phyloP scores from a whole-genome alignment of 2,329 filamentous ascomycete genomes.

The Sporothrix euskadiensis region DNA sequence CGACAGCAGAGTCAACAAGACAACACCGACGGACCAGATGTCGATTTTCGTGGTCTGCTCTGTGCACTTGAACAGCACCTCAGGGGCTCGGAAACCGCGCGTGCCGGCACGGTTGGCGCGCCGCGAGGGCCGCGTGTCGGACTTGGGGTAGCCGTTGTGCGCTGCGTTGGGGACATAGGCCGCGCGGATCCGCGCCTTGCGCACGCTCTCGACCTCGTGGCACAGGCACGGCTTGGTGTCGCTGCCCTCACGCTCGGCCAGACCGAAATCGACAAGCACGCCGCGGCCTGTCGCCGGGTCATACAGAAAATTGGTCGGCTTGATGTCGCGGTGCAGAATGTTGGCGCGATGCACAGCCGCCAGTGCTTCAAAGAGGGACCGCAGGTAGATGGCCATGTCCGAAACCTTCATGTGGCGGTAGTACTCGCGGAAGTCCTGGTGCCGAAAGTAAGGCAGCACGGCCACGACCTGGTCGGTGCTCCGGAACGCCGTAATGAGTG shows the following conservation, averaged over 20 bases:
- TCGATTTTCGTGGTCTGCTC: slow-evolving; percentile 93
- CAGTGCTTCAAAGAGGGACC: slow-evolving; percentile 82
- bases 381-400: slow-evolving; percentile 88
- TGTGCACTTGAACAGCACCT: slow-evolving; percentile 96
- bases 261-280: slow-evolving; percentile 97
- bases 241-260: slow-evolving; percentile 79
- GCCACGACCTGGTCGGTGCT: slow-evolving; percentile 93
- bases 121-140: slow-evolving; percentile 81
- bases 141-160: slow-evolving; percentile 77
- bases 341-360: slow-evolving; percentile 76
- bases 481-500: slow-evolving; percentile 95
- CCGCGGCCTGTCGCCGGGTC: slow-evolving; percentile 77
- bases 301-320: slow-evolving; percentile 97
- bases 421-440: slow-evolving; percentile 92
- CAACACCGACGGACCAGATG: slow-evolving; percentile 96
- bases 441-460: slow-evolving; percentile 91
- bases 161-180: slow-evolving; percentile 53
- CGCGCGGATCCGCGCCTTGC: slow-evolving; percentile 59
- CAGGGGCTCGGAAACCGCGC: slow-evolving; percentile 90
- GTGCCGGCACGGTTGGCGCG: slow-evolving; percentile 94
- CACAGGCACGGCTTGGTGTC: slow-evolving; percentile 83
- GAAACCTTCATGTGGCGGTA: slow-evolving; percentile 84
- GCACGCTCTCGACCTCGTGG: slow-evolving; percentile 62
- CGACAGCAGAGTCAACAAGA: slow-evolving; percentile 89
- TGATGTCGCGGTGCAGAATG: slow-evolving; percentile 94